These are phyloP conservation scores for Albizia julibrissin DNA, from an alignment of 306 rosid genomes.

Conservation along the genomic window DNA sequence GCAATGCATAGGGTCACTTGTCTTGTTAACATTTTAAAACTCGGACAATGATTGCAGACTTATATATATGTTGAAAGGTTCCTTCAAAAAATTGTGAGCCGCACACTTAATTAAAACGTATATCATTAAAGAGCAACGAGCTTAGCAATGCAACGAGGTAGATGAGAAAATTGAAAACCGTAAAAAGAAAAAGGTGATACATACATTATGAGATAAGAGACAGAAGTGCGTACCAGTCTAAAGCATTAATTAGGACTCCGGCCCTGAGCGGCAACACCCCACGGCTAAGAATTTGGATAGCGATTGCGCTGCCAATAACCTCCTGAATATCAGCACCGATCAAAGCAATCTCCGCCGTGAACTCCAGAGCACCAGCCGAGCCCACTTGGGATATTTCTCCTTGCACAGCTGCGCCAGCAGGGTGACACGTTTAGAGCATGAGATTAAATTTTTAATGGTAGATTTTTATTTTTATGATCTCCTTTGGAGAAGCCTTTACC, in stretches of 20 bases:
- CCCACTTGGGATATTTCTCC: neutral
- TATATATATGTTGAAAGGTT: neutral
- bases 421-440: too few species aligned
- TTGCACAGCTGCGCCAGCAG: neutral
- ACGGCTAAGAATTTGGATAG: constrained; percentile 46
- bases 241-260: constrained; percentile 53
- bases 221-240: constrained; percentile 44
- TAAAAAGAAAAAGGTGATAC: neutral
- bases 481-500: too few species aligned
- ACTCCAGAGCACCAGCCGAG: neutral
- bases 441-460: too few species aligned
- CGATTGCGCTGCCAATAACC: neutral
- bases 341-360: constrained; percentile 3
- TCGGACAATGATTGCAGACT: neutral
- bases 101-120: neutral
- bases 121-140: neutral
- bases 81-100: neutral
- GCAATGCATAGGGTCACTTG: too few species aligned
- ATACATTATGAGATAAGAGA: neutral
- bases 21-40: neutral
- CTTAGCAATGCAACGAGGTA: too few species aligned
- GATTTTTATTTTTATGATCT: too few species aligned
- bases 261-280: constrained; percentile 52
- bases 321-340: constrained; percentile 58
- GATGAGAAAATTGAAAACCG: neutral